Conservation (phyloP, 768 basidiomycete species). For the Termitomyces sp. region DNA sequence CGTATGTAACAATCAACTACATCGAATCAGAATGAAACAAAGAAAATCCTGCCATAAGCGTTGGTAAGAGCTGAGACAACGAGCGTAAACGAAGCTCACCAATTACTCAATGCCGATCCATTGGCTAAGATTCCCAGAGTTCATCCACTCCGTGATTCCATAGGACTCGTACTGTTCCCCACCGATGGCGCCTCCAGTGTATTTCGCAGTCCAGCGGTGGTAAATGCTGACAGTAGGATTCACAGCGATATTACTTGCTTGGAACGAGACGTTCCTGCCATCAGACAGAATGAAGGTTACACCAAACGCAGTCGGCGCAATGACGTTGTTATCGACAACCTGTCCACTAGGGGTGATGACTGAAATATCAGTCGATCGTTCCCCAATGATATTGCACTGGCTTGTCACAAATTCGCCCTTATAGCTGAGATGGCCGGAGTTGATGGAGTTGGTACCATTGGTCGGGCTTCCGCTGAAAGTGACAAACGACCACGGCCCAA, state of each 20-base stretch:
- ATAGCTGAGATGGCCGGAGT: slow-evolving; percentile 11
- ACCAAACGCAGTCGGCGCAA: slow-evolving; percentile 9
- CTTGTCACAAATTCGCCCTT: slow-evolving; percentile 8
- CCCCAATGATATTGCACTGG: slow-evolving; percentile 13
- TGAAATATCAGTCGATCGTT: slow-evolving; percentile 10
- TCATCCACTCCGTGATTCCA: slow-evolving; percentile 13
- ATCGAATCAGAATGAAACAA: too few relatives aligned
- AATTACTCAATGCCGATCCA: slow-evolving; percentile 27
- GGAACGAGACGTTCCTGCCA: slow-evolving; percentile 9
- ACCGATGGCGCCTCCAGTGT: slow-evolving; percentile 6
- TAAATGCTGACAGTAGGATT: slow-evolving; percentile 11
- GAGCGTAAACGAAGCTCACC: background rate
- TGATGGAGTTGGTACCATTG: slow-evolving; percentile 11
- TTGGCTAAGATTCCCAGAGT: slow-evolving; percentile 8
- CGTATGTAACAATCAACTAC: background rate
- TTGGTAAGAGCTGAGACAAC: background rate
- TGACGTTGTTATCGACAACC: slow-evolving; percentile 5
- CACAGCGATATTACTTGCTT: slow-evolving; percentile 9
- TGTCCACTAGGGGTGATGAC: slow-evolving; percentile 8
- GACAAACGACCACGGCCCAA: slow-evolving; percentile 13
- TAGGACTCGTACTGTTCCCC: slow-evolving; percentile 5
- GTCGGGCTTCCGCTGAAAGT: slow-evolving; percentile 10
- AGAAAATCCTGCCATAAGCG: background rate
- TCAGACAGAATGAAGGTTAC: slow-evolving; percentile 8
- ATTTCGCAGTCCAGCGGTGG: slow-evolving; percentile 12